Percentiles rank a stretch among this genome's conserved stretches.
These are phyloP conservation scores for Plasmopara halstedii DNA, from an alignment of 352 stramenopile genomes.

Conservation along the genomic window DNA sequence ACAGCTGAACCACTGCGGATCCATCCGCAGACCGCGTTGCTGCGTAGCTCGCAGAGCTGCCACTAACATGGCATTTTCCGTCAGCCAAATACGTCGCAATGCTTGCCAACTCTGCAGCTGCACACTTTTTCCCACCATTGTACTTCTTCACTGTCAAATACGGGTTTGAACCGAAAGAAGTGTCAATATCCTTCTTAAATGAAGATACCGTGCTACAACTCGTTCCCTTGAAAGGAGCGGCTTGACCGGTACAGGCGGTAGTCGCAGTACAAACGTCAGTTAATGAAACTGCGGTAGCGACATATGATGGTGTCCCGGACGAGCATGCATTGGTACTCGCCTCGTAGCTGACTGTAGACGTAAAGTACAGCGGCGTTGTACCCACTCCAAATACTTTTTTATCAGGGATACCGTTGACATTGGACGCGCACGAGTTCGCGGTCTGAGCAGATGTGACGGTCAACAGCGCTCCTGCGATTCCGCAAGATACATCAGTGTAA, in stretches of 20 bases:
- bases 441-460: background rate
- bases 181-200: background rate
- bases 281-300: background rate
- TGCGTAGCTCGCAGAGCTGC: background rate
- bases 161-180: background rate
- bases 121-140: background rate
- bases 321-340: background rate
- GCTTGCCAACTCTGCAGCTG: background rate
- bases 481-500: background rate
- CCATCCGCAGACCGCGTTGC: background rate
- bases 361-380: background rate
- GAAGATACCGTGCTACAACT: background rate
- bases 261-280: background rate
- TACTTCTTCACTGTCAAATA: slow-evolving; percentile 6
- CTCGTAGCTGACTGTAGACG: background rate
- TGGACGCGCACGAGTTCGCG: background rate
- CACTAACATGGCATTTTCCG: slow-evolving; percentile 5
- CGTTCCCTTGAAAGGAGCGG: background rate
- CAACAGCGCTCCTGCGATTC: background rate
- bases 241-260: background rate
- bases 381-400: slow-evolving; percentile 7
- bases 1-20: background rate
- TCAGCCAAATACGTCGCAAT: slow-evolving; percentile 7
- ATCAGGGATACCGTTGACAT: background rate
- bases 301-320: background rate